Base-by-base conservation (phyloP, 2,329 filamentous ascomycete genomes). In the Fusarium fracticaudum region DNA sequence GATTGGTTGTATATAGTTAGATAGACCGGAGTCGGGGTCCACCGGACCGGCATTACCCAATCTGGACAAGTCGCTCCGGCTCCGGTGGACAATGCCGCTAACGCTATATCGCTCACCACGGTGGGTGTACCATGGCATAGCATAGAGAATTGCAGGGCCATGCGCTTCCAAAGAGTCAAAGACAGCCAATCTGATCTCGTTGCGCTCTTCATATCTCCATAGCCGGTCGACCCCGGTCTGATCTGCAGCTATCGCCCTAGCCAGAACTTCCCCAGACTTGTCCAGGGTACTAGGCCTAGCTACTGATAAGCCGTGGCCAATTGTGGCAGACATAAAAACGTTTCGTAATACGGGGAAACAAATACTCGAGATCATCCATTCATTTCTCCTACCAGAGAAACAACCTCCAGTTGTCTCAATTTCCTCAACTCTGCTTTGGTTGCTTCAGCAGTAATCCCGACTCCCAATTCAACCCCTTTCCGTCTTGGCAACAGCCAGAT, bases 211-310 rank as follows among this genome's bases (percentile, higher is more conserved):
- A 33, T 13, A 54, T 43, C 37, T 54, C 17, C 59, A 54, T 18
- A 54, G 47, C 37, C 59, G 47, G 59, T 61, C 59, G 29, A 61
- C 60, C 60, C 38, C 38, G 50, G 60, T 57, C 60, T 62, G 48
- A 57, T 62, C 50, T 57, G 22, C 50, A 57, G 31, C 60, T 38
- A 62, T 62, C 48, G 7, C 31, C 13, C 29, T 57, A 62, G 60
- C 31, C 31, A 62, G 31, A 44, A 18, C 50, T 62, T 62, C 60
- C 38, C 47, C 59, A 17, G 24, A 43, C 37, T 13, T n/a, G 26
- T 4, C n/a, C 6, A 50, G 29, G 55, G n/a, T 24, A 2, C 10
- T 35, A 18, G 14, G 55, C 18, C 41, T 37, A 18, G 8, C 31
- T 43, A 11, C 47, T 55, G 60, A 62, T 62, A 62, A 62, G 48